Evolutionary conservation across 176 grass and related monocot species (phyloP).

Genomic region (Melocanna baccifera): DNA sequence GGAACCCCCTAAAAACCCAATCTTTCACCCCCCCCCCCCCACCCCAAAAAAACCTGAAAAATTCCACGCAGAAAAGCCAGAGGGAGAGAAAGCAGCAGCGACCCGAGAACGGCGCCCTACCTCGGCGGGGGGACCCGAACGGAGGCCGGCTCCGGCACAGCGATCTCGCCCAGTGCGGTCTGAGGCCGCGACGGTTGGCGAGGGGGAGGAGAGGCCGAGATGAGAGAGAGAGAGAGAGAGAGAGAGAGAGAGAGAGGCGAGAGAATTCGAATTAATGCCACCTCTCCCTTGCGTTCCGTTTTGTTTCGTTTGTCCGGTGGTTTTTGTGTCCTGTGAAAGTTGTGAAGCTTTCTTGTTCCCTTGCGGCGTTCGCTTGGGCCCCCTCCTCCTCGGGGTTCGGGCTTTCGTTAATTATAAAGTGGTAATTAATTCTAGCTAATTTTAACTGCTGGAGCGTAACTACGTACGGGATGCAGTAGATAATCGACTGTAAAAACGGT

Average conservation of each 20-base stretch:
- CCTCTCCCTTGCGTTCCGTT: constrained; percentile 24
- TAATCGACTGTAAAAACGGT: background rate
- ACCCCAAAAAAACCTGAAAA: background rate
- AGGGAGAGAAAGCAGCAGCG: background rate
- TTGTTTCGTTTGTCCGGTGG: background rate
- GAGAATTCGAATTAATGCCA: constrained; percentile 69
- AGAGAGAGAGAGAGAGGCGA: background rate
- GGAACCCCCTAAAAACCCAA: background rate
- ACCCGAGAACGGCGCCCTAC: constrained; percentile 9
- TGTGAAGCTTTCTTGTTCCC: background rate
- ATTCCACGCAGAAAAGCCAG: background rate
- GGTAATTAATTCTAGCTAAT: no score
- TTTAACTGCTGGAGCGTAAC: background rate
- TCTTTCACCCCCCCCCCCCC: background rate
- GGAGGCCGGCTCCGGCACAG: constrained; percentile 1
- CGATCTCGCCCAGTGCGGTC: background rate
- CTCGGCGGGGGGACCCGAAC: background rate
- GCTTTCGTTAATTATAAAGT: background rate
- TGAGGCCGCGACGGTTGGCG: background rate
- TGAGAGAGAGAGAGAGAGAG: constrained; percentile 15
- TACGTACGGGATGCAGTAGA: background rate
- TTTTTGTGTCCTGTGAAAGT: constrained; percentile 31
- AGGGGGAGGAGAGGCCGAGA: constrained; percentile 6
- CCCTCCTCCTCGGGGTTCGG: background rate
- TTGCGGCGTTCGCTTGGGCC: background rate